Evolutionary conservation across 1,284 basidiomycete species (phyloP).

Genomic region (Leccinum subspadiceum): DNA sequence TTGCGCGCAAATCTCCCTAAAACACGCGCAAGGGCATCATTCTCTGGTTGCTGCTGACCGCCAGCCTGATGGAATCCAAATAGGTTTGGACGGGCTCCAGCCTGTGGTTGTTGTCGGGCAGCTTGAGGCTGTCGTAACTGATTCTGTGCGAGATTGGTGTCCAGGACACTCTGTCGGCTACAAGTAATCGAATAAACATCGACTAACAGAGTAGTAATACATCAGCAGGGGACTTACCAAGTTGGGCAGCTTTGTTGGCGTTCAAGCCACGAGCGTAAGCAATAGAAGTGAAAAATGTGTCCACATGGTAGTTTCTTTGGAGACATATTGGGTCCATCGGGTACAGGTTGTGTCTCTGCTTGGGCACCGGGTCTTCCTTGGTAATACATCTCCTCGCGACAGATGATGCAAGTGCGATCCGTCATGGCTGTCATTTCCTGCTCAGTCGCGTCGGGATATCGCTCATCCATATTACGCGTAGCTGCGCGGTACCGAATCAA

Average conservation of each 20-base stretch:
- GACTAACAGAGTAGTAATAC: conserved; percentile 6
- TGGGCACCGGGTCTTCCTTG: conserved; percentile 37
- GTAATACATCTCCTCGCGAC: conserved; percentile 92
- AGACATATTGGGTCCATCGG: conserved; percentile 86
- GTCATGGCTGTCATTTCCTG: conserved; percentile 79
- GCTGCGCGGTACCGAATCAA: conserved; percentile 91
- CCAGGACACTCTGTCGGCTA: conserved; percentile 86
- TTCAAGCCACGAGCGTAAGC: conserved; percentile 96
- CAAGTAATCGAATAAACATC: conserved; percentile 15
- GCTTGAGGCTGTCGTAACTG: conserved; percentile 35
- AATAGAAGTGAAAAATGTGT: conserved; percentile 98
- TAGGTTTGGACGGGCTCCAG: conserved; percentile 30
- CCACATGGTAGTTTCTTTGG: conserved; percentile 96
- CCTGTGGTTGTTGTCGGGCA: conserved; percentile 37
- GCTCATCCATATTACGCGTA: conserved; percentile 94
- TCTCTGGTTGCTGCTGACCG: conserved; percentile 32
- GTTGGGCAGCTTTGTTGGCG: conserved; percentile 95
- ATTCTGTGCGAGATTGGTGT: conserved; percentile 38
- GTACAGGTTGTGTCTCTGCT: conserved; percentile 31
- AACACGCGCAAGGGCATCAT: conserved; percentile 42
- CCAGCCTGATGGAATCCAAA: conserved; percentile 29
- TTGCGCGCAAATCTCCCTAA: conserved; percentile 51
- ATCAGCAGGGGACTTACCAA: conserved; percentile 61
- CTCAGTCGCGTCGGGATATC: conserved; percentile 92
- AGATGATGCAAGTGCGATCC: conserved; percentile 96